Conservation (phyloP, 176 grass and related monocot genomes). For the Avena atlantica region DNA sequence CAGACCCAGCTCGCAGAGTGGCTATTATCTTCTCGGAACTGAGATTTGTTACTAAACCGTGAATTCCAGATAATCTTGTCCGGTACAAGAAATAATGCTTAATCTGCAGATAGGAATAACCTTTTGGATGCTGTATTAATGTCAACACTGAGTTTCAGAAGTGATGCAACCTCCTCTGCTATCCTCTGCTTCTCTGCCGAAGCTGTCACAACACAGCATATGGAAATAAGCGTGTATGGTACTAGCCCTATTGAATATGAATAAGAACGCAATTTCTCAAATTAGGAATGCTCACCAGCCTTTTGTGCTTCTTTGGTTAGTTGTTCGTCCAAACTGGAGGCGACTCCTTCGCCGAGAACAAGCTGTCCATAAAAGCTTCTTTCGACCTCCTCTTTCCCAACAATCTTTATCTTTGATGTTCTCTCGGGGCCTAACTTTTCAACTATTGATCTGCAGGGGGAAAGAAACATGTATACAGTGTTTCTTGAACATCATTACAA, state of each 20-base stretch:
- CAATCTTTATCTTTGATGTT: conserved; percentile 74
- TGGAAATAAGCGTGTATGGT: conserved; percentile 1
- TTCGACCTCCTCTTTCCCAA: conserved; percentile 94
- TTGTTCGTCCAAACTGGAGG: conserved; percentile 83
- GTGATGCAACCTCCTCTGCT: conserved; percentile 26
- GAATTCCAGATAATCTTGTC: neutral
- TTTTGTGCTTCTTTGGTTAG: conserved; percentile 78
- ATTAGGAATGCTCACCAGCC: conserved; percentile 62
- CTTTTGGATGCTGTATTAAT: conserved; percentile 48
- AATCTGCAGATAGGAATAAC: neutral
- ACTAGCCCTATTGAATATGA: neutral
- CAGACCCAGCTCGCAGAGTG: conserved; percentile 64
- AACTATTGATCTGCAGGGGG: conserved; percentile 60
- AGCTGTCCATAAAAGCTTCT: conserved; percentile 91
- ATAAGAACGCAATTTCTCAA: neutral
- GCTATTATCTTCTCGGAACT: conserved; percentile 74
- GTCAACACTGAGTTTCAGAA: neutral
- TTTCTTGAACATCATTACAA: neutral
- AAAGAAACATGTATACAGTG: conserved; percentile 29
- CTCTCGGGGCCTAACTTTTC: conserved; percentile 79
- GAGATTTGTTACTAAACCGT: neutral
- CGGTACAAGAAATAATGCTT: neutral
- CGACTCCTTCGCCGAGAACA: conserved; percentile 81
- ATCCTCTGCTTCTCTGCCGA: conserved; percentile 61
- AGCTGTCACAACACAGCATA: conserved; percentile 51